Base-by-base conservation (phyloP, 2,329 filamentous ascomycete genomes). In the Clonostachys chloroleuca region DNA sequence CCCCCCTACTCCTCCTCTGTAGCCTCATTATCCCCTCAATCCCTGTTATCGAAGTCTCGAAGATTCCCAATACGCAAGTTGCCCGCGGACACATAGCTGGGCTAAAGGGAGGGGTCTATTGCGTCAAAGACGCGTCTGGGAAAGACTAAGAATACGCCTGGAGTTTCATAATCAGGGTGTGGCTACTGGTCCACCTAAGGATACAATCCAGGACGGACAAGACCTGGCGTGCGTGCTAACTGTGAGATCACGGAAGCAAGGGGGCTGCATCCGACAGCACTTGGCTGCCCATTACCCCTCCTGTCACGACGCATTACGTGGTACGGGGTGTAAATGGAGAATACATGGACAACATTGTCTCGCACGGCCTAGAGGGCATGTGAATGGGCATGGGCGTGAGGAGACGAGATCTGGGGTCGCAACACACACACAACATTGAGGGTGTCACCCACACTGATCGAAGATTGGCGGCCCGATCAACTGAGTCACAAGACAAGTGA, bases 301-400 rank as follows among this genome's bases (percentile, higher is more conserved):
- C 36, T n/a, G 36, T 18, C 36, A 18, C 17, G 36, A 39, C 36
- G 12, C 36, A 39, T 18, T n/a, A 39, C 17, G 36, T 18, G 36
- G 36, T 39, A 39, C 17, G 36, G 36, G 14, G 36, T 39, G 36
- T 39, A 39, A 18, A 18, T 39, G 36, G 14, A n/a, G 8, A 39
- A n/a, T 5, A 18, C 36, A n/a, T n/a, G 18, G 18, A 34, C 43
- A 44, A 33, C n/a, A n/a, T n/a, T n/a, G 12, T n/a, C 43, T 37
- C 35, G 45, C 45, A 46, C 45, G 14, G 40, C 13, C 16, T 34
- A 16, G 12, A 42, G 39, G 34, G 13, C 45, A 46, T 46, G 45
- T 46, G 45, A 42, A 46, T 42, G 37, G 45, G 24, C 20, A 16
- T 16, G 42, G 39, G n/a, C 44, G 50, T 36, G 41, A 20, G 20